phyloP scores from a whole-genome alignment of 768 basidiomycete genomes.

The Xerocomus brunneocitrinus region DNA sequence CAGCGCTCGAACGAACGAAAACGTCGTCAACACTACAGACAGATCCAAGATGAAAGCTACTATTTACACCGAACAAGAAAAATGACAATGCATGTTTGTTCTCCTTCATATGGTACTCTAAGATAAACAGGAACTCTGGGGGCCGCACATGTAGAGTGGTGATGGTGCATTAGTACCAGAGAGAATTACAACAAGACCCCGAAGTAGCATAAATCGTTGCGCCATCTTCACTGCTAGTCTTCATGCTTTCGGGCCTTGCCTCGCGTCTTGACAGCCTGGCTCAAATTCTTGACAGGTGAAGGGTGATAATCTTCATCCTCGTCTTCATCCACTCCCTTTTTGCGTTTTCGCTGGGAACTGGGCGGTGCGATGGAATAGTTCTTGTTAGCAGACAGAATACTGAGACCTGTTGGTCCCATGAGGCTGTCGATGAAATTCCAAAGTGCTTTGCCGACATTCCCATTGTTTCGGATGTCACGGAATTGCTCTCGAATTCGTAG shows the following conservation, averaged over 20 bases:
- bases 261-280: slow-evolving; percentile 39
- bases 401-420: slow-evolving; percentile 30
- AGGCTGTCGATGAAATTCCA: slow-evolving; percentile 53
- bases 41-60: too few species aligned
- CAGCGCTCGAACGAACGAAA: too few species aligned
- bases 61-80: not conserved
- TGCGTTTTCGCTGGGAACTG: slow-evolving; percentile 29
- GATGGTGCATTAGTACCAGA: not conserved
- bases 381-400: slow-evolving; percentile 27
- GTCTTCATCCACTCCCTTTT: slow-evolving; percentile 28
- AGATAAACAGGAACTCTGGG: too few species aligned
- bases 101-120: not conserved
- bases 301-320: slow-evolving; percentile 50
- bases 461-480: slow-evolving; percentile 64
- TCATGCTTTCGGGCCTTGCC: slow-evolving; percentile 30
- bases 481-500: slow-evolving; percentile 49
- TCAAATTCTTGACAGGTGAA: slow-evolving; percentile 37
- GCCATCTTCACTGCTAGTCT: not conserved
- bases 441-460: slow-evolving; percentile 46
- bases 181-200: not conserved
- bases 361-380: slow-evolving; percentile 1
- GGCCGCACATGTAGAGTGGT: not conserved
- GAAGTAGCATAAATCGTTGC: not conserved
- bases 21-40: too few species aligned
- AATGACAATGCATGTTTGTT: not conserved